A percentile compares a stretch with the other conserved stretches of the same genome.
Evolutionary conservation across 163 green algal species (phyloP).

Genomic region (Volvox carteri): DNA sequence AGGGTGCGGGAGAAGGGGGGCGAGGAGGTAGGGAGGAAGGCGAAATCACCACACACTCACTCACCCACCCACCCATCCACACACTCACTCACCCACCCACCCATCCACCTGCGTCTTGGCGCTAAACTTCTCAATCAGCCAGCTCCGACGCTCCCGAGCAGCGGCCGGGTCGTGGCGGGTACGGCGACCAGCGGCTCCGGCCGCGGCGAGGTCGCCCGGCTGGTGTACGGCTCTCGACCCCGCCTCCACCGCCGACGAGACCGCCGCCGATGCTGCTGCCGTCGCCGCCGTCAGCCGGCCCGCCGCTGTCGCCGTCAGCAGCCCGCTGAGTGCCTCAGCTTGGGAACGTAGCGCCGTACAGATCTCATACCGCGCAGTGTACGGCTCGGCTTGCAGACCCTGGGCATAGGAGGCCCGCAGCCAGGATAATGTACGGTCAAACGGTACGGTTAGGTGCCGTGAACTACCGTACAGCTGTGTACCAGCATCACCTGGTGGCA

Average conservation of each 20-base stretch:
- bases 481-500: too few relatives aligned
- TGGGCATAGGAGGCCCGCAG: too few relatives aligned
- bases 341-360: neutral
- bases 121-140: conserved; percentile 59
- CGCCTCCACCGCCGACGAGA: too few relatives aligned
- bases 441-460: too few relatives aligned
- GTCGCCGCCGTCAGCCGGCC: neutral
- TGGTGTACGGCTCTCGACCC: too few relatives aligned
- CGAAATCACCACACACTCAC: neutral
- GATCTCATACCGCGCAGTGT: conserved; percentile 7
- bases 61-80: neutral
- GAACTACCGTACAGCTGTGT: too few relatives aligned
- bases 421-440: too few relatives aligned
- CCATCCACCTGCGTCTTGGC: conserved; percentile 46
- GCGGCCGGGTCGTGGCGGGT: neutral
- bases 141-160: conserved; percentile 38
- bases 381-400: conserved; percentile 26
- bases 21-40: neutral
- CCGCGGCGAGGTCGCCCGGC: neutral
- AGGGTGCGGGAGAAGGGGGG: too few relatives aligned
- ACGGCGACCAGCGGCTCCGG: neutral
- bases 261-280: neutral
- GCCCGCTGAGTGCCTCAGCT: neutral
- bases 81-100: neutral
- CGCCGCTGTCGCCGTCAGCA: conserved; percentile 23